Percentiles rank a stretch among this genome's conserved stretches.
phyloP scores from a whole-genome alignment of 768 basidiomycete species.

The Dacryopinax primogenitus region DNA sequence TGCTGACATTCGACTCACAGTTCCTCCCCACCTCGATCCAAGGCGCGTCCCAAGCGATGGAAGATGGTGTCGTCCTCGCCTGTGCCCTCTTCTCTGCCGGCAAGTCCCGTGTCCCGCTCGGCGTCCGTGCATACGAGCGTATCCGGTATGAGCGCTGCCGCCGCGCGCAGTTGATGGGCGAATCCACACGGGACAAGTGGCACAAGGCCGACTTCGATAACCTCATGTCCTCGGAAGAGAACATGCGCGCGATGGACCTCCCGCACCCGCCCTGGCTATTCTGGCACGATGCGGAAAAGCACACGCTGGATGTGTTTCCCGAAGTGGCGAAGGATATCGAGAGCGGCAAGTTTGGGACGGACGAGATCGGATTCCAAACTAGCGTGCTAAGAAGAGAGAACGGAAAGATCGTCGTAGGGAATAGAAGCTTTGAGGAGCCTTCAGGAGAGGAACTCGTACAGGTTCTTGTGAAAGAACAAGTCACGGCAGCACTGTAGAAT shows the following conservation, averaged over 20 bases:
- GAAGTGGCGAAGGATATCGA: conserved; percentile 19
- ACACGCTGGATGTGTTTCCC: conserved; percentile 20
- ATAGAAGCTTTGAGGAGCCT: not conserved
- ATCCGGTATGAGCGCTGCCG: conserved; percentile 9
- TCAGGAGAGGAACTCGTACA: not conserved
- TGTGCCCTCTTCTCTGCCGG: conserved; percentile 1
- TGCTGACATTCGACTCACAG: not conserved
- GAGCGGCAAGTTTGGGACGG: not conserved
- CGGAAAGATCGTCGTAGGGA: not conserved
- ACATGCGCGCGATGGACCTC: conserved; percentile 13
- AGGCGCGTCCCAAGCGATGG: conserved; percentile 5
- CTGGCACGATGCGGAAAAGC: conserved; percentile 23
- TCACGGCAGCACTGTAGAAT: not conserved
- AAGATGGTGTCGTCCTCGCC: conserved; percentile 5
- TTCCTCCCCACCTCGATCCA: not conserved
- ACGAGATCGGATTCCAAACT: not conserved
- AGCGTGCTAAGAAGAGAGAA: not conserved
- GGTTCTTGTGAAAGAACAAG: not conserved
- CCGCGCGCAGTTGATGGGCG: conserved; percentile 1
- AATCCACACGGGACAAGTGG: conserved; percentile 5
- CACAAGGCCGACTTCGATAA: conserved; percentile 11
- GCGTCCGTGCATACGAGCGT: conserved; percentile 3
- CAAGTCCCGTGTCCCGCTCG: conserved; percentile 9
- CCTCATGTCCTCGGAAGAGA: conserved; percentile 3
- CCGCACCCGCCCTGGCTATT: conserved; percentile 24